Evolutionary conservation across 495 filamentous ascomycete genomes (phyloP).

Genomic region (Clavariopsis aquatica): DNA sequence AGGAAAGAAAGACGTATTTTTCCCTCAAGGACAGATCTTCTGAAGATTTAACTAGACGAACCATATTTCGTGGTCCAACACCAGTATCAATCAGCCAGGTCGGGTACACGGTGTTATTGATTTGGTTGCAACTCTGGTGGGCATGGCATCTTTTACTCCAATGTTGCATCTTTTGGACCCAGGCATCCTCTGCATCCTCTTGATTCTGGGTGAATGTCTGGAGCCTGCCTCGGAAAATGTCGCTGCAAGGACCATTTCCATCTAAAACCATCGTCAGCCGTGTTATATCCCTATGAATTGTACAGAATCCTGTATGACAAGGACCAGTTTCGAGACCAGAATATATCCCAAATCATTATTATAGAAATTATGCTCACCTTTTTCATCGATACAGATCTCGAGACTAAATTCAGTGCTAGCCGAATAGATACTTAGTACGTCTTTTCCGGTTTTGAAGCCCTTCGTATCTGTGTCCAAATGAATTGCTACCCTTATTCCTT

Average conservation of each 20-base stretch:
- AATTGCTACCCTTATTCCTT: background rate
- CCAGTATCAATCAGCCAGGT: background rate
- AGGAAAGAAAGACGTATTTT: conserved; percentile 1
- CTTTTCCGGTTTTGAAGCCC: background rate
- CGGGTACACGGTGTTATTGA: background rate
- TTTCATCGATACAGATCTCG: background rate
- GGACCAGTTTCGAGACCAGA: too few species aligned
- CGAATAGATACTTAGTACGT: background rate
- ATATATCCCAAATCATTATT: too few species aligned
- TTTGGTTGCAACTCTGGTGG: background rate
- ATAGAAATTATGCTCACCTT: background rate
- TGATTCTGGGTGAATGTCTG: background rate
- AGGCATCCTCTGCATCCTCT: background rate
- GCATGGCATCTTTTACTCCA: background rate
- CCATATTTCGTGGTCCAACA: background rate
- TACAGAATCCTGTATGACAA: too few species aligned
- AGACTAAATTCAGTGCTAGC: background rate
- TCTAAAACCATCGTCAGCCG: background rate
- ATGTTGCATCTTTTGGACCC: background rate
- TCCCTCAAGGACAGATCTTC: background rate
- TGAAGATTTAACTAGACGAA: background rate
- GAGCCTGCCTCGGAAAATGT: background rate
- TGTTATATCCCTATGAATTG: background rate
- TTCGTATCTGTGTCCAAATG: background rate
- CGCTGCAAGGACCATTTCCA: background rate